These are phyloP conservation scores for Echria macrotheca DNA, from an alignment of 495 filamentous ascomycete species.

Conservation along the genomic window DNA sequence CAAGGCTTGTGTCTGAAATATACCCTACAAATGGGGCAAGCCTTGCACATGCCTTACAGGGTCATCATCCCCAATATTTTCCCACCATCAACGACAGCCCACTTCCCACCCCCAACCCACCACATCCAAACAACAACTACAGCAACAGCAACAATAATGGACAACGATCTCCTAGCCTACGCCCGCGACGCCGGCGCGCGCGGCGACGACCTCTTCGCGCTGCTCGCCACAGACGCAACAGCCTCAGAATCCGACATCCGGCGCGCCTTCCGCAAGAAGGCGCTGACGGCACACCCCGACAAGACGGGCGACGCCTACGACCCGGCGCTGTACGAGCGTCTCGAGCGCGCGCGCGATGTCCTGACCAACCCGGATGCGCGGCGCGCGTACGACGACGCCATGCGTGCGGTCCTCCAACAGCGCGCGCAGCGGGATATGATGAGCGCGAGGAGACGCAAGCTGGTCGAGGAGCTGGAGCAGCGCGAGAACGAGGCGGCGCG, in stretches of 20 bases:
- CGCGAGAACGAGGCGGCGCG: constrained; percentile 27
- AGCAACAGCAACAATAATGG: too few species aligned
- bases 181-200: constrained; percentile 37
- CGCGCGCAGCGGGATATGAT: constrained; percentile 23
- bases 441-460: constrained; percentile 24
- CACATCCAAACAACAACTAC: too few species aligned
- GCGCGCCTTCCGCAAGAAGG: constrained; percentile 40
- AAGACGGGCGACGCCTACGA: constrained; percentile 43
- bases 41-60: too few species aligned
- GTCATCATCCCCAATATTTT: too few species aligned
- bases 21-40: too few species aligned
- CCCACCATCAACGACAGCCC: too few species aligned
- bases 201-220: constrained; percentile 41
- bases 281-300: constrained; percentile 48
- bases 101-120: too few species aligned
- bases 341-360: constrained; percentile 43
- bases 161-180: constrained; percentile 32
- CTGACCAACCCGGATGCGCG: constrained; percentile 34
- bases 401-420: constrained; percentile 36
- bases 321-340: constrained; percentile 39
- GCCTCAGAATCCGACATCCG: constrained; percentile 40
- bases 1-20: too few species aligned
- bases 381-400: constrained; percentile 36
- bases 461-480: constrained; percentile 37
- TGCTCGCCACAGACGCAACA: constrained; percentile 36